Conservation (phyloP, 2,329 filamentous ascomycete genomes). For the Ilyonectria destructans region DNA sequence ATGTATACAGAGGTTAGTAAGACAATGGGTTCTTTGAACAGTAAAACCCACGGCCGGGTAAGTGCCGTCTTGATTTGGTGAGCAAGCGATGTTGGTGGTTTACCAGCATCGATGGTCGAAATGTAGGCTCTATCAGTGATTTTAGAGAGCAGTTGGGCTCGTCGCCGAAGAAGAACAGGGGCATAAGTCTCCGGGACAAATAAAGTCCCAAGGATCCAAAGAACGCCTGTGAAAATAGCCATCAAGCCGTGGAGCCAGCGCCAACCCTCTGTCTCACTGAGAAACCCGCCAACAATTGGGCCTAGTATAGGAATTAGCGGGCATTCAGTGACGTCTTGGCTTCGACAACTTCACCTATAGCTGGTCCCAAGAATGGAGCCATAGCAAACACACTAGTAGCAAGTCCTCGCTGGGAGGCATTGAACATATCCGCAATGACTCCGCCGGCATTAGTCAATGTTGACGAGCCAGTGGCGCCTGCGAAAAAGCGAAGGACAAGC, state of each 20-base stretch:
- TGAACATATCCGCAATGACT: slow-evolving; percentile 72
- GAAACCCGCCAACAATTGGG: slow-evolving; percentile 72
- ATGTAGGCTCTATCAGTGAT: slow-evolving; percentile 46
- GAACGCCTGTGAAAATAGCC: slow-evolving; percentile 60
- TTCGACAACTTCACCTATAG: slow-evolving; percentile 15
- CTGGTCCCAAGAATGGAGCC: slow-evolving; percentile 56
- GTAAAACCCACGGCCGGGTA: slow-evolving; percentile 76
- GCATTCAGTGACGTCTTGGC: not conserved
- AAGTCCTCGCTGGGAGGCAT: slow-evolving; percentile 63
- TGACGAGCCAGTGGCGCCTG: slow-evolving; percentile 72
- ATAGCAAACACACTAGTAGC: slow-evolving; percentile 71
- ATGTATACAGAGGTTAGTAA: slow-evolving; percentile 76
- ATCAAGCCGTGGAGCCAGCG: slow-evolving; percentile 60
- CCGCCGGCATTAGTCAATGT: slow-evolving; percentile 71
- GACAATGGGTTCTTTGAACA: slow-evolving; percentile 81
- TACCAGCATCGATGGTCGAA: slow-evolving; percentile 61
- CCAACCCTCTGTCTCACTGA: slow-evolving; percentile 71
- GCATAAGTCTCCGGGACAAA: slow-evolving; percentile 57
- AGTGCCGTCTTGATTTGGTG: slow-evolving; percentile 62
- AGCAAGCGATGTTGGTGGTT: slow-evolving; percentile 51
- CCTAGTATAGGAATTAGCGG: slow-evolving; percentile 43
- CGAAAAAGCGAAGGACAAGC: slow-evolving; percentile 75
- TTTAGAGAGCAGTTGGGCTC: slow-evolving; percentile 43
- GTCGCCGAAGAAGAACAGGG: slow-evolving; percentile 43
- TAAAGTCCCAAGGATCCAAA: slow-evolving; percentile 57